Evolutionary conservation across 441 rosid genomes (phyloP).

Genomic region (Syzygium malaccense): DNA sequence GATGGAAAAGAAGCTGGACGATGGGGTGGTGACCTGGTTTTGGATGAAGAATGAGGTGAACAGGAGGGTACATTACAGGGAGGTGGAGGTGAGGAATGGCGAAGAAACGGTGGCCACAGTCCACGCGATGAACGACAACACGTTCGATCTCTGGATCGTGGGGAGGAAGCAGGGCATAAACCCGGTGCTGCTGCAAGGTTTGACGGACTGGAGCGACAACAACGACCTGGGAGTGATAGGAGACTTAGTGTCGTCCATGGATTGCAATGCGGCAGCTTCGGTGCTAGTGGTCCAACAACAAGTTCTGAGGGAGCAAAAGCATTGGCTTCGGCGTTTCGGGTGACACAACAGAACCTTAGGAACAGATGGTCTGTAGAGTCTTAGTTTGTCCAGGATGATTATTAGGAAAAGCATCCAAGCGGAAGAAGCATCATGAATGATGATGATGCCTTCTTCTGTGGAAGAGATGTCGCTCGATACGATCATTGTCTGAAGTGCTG

Average conservation of each 20-base stretch:
- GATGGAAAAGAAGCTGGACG: conserved; percentile 69
- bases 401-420: neutral
- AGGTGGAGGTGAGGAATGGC: conserved; percentile 58
- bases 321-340: neutral
- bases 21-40: conserved; percentile 69
- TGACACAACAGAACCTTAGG: neutral
- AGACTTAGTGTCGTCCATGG: conserved; percentile 45
- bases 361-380: neutral
- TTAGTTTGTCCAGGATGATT: neutral
- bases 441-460: neutral
- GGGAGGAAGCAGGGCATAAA: conserved; percentile 70
- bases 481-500: neutral
- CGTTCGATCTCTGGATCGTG: conserved; percentile 61
- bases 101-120: conserved; percentile 59
- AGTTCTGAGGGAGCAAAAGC: conserved; percentile 31
- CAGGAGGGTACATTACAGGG: conserved; percentile 44
- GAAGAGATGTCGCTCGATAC: neutral
- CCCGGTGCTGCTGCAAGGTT: conserved; percentile 49
- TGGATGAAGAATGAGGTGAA: conserved; percentile 66
- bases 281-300: conserved; percentile 77
- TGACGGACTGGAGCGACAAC: conserved; percentile 51
- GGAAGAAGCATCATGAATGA: neutral
- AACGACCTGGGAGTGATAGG: conserved; percentile 58
- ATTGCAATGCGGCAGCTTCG: conserved; percentile 41
- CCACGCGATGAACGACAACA: conserved; percentile 30